A percentile compares a stretch with the other conserved stretches of the same genome.
phyloP scores from a whole-genome alignment of 345 rosid genomes.

The Aegle marmelos region DNA sequence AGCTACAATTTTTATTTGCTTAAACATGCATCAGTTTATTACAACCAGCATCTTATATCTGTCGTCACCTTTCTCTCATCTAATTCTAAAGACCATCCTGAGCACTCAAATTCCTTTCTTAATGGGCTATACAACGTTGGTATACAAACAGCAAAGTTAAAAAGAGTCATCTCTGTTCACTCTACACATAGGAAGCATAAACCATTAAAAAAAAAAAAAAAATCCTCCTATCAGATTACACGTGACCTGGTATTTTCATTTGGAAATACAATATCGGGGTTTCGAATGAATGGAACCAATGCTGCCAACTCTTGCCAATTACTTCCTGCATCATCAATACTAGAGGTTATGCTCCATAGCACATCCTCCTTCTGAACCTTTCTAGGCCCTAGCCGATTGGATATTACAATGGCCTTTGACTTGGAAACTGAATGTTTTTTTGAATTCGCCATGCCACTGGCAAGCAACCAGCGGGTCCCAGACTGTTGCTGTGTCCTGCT shows the following conservation, averaged over 20 bases:
- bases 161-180: background rate
- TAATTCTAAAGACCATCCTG: background rate
- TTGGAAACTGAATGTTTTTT: conserved; percentile 30
- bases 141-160: background rate
- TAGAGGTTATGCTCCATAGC: conserved; percentile 68
- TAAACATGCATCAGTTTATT: conserved; percentile 2
- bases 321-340: conserved; percentile 19
- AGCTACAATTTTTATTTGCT: conserved; percentile 3
- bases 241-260: conserved; percentile 18
- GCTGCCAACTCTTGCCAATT: conserved; percentile 24
- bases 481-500: conserved; percentile 49
- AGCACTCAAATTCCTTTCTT: background rate
- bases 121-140: conserved; percentile 7
- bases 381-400: conserved; percentile 23
- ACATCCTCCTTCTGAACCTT: conserved; percentile 23
- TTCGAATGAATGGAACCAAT: conserved; percentile 42
- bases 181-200: background rate
- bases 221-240: conserved; percentile 4
- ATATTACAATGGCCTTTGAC: conserved; percentile 41
- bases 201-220: background rate
- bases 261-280: conserved; percentile 46
- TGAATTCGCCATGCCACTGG: conserved; percentile 48
- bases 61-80: background rate
- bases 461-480: conserved; percentile 66
- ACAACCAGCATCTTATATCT: background rate